Evolutionary conservation across 2,329 filamentous ascomycete genomes (phyloP), one percentile per base, ranked within the genome.

Genomic region (Apiospora arundinis): DNA sequence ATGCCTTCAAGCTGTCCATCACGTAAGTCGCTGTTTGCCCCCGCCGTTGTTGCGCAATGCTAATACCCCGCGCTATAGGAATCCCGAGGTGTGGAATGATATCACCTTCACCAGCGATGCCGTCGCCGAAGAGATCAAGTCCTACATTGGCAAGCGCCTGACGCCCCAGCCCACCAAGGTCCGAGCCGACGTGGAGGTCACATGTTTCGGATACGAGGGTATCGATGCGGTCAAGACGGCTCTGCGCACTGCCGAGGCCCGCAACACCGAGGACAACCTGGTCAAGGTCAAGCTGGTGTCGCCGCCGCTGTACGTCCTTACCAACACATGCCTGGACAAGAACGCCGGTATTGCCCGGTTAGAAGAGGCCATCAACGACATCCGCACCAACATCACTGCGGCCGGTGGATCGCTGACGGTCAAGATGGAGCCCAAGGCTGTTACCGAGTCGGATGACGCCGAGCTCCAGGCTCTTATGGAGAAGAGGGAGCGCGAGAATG

Each of bases 271-370:
- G 70, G 95, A 98, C 70, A 96, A 92, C 78, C 94, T 97, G 83
- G 95, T 99, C 85, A 98, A 98, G 88, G 96, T 98, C 82, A 95
- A 95, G 85, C 92, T 99, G 68, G 96, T 99, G n/a, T 97, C 95
- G 37, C 96, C 96, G 60, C 97, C 96, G 45, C 90, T 99, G 72
- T 99, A 98, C 82, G 96, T 99, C 76, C 88, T 99, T 74, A 98
- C 95, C 71, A 97, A 92, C 84, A 96, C 97, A 78, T 98, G 95
- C 81, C 85, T 98, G 81, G 96, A 99, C 85, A 99, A 99, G 89
- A 90, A 84, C 74, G 86, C 91, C 69, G 96, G 96, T 72, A 97
- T 99, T 78, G 86, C 91, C 73, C 90, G 92, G 74, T 86, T 99
- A 76, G 94, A 97, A 83, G 92, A 94, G 80, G 94, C 96, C 23